Evolutionary conservation across 1,139 yeast genomes (phyloP).

Genomic region (Suhomyces taliae): DNA sequence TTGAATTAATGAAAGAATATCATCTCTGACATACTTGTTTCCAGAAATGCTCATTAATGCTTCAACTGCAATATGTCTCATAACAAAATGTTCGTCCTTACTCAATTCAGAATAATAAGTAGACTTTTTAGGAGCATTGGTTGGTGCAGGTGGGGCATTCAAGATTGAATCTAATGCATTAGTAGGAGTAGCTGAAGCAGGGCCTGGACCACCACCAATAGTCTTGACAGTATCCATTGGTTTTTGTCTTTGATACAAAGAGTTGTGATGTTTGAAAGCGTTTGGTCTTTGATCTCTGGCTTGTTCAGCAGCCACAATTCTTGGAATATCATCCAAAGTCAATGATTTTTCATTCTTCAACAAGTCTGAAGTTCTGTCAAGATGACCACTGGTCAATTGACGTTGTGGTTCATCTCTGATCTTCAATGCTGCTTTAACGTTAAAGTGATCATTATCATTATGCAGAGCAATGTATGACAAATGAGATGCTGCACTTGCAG

Average conservation of each 20-base stretch:
- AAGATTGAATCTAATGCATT: conserved; percentile 16
- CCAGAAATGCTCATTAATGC: conserved; percentile 49
- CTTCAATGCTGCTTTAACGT: conserved; percentile 35
- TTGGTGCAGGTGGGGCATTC: conserved; percentile 15
- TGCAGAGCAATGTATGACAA: conserved; percentile 23
- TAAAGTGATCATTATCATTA: conserved; percentile 36
- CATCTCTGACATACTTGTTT: conserved; percentile 47
- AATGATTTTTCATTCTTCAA: conserved; percentile 80
- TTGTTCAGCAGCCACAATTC: conserved; percentile 96
- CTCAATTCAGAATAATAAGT: conserved; percentile 73
- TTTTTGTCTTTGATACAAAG: conserved; percentile 42
- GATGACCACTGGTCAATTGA: conserved; percentile 31
- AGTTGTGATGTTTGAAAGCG: conserved; percentile 71
- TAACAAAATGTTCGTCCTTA: conserved; percentile 57
- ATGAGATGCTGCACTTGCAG: conserved; percentile 21
- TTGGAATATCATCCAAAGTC: conserved; percentile 92
- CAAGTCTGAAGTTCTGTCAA: conserved; percentile 62
- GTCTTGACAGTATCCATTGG: conserved; percentile 35
- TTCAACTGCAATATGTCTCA: conserved; percentile 69
- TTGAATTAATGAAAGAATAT: conserved; percentile 55
- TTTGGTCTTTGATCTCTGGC: conserved; percentile 90
- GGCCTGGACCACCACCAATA: conserved; percentile 9
- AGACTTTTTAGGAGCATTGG: conserved; percentile 16
- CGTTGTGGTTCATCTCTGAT: conserved; percentile 50
- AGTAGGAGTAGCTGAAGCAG: conserved; percentile 13